These are phyloP conservation scores for Phytopythium kandeliae DNA, from an alignment of 352 stramenopile genomes.

Conservation along the genomic window DNA sequence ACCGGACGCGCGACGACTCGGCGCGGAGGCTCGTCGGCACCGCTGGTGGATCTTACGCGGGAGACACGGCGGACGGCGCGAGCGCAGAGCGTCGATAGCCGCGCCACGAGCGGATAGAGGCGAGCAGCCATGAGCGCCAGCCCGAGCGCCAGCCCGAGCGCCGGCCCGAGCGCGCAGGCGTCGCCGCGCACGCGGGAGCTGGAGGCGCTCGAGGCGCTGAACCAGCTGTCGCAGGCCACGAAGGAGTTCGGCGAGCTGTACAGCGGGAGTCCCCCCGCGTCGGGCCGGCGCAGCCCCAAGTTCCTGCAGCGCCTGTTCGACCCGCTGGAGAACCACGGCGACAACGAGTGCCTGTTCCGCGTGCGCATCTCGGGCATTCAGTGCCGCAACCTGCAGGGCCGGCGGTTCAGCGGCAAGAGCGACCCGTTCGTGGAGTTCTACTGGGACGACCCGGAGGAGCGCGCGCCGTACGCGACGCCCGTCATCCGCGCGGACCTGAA, in stretches of 20 bases:
- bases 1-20: too few relatives aligned
- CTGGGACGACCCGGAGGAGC: slow-evolving; percentile 73
- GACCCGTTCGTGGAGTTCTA: slow-evolving; percentile 88
- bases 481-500: slow-evolving; percentile 86
- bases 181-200: slow-evolving; percentile 41
- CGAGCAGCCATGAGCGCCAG: neutral
- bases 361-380: slow-evolving; percentile 85
- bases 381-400: slow-evolving; percentile 79
- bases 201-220: slow-evolving; percentile 52
- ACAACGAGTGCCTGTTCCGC: slow-evolving; percentile 75
- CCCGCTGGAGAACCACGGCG: slow-evolving; percentile 41
- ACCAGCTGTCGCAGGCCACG: slow-evolving; percentile 69
- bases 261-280: slow-evolving; percentile 23
- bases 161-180: slow-evolving; percentile 30
- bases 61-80: too few relatives aligned
- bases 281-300: slow-evolving; percentile 44
- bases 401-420: slow-evolving; percentile 77
- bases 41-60: too few relatives aligned
- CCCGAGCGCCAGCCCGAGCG: slow-evolving; percentile 4
- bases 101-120: too few relatives aligned
- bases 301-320: slow-evolving; percentile 69
- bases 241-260: slow-evolving; percentile 74
- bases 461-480: slow-evolving; percentile 66
- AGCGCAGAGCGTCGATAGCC: too few relatives aligned
- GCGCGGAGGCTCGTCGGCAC: too few relatives aligned